Percentiles rank a stretch among this genome's conserved stretches.
phyloP scores from a whole-genome alignment of 352 stramenopile species.

The Bremia lactucae region DNA sequence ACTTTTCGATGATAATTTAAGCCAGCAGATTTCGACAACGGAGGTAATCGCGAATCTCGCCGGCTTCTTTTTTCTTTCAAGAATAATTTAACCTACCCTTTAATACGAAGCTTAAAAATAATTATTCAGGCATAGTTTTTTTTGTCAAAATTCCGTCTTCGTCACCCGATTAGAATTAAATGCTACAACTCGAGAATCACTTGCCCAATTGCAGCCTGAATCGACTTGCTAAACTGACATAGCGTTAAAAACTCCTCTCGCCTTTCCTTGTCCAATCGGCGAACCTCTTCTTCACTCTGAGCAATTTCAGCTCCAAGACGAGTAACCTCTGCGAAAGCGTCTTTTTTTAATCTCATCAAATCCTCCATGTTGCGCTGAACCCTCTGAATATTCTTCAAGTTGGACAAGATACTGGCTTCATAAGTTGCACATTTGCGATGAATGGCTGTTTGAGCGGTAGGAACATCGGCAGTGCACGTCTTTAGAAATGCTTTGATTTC shows the following conservation, averaged over 20 bases:
- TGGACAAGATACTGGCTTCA: conserved; percentile 30
- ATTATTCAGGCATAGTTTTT: no score
- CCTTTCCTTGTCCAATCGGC: conserved; percentile 33
- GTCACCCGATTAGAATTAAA: neutral
- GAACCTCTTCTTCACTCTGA: conserved; percentile 25
- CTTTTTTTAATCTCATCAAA: conserved; percentile 36
- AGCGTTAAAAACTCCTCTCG: conserved; percentile 36
- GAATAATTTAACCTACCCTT: no score
- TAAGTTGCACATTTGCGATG: conserved; percentile 40
- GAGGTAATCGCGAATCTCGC: no score
- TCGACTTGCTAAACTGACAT: conserved; percentile 39
- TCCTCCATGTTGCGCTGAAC: conserved; percentile 49
- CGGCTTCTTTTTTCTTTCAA: no score
- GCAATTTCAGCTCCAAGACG: conserved; percentile 41
- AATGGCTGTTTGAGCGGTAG: conserved; percentile 31
- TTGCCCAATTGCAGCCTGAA: conserved; percentile 28
- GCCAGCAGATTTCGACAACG: no score
- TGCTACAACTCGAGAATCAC: conserved; percentile 13
- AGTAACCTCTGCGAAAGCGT: conserved; percentile 39
- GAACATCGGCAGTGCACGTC: conserved; percentile 28
- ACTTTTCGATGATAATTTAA: no score
- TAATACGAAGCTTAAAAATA: no score
- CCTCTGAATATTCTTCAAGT: conserved; percentile 18
- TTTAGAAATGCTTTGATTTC: conserved; percentile 34
- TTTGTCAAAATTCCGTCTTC: neutral